Conservation (phyloP, 2,329 filamentous ascomycete genomes). For the Diaporthe citriasiana region DNA sequence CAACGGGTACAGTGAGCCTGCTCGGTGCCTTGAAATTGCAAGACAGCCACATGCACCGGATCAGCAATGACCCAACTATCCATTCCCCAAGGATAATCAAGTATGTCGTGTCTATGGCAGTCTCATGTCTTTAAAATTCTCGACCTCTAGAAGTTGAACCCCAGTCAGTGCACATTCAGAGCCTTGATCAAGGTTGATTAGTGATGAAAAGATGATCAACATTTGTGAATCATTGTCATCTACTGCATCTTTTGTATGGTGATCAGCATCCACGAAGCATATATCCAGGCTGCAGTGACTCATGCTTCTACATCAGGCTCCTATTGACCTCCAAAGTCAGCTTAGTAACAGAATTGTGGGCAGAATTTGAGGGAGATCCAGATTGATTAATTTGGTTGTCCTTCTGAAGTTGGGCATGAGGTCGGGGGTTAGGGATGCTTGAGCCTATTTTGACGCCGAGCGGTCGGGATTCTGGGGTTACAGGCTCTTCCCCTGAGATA, state of each 20-base stretch:
- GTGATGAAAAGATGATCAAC: neutral
- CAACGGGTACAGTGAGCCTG: too few relatives aligned
- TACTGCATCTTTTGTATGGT: neutral
- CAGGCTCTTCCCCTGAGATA: slow-evolving; percentile 14
- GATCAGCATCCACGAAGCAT: neutral
- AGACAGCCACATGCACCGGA: too few relatives aligned
- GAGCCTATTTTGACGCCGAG: neutral
- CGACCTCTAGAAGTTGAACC: neutral
- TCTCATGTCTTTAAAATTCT: neutral
- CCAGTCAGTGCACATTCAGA: neutral
- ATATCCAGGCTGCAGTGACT: neutral
- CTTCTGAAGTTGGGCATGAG: neutral
- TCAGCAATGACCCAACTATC: too few relatives aligned
- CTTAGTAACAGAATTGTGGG: too few relatives aligned
- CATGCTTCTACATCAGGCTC: too few relatives aligned
- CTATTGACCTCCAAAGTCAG: neutral
- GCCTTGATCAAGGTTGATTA: neutral
- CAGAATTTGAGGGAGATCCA: too few relatives aligned
- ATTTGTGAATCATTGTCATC: neutral
- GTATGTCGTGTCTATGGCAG: neutral
- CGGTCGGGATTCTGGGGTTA: neutral
- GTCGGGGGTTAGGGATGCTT: neutral
- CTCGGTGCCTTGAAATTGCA: neutral
- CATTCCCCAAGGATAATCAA: neutral
- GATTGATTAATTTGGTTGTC: neutral